Base-by-base conservation (phyloP, 2,329 filamentous ascomycete genomes). In the Claviceps spartinae region DNA sequence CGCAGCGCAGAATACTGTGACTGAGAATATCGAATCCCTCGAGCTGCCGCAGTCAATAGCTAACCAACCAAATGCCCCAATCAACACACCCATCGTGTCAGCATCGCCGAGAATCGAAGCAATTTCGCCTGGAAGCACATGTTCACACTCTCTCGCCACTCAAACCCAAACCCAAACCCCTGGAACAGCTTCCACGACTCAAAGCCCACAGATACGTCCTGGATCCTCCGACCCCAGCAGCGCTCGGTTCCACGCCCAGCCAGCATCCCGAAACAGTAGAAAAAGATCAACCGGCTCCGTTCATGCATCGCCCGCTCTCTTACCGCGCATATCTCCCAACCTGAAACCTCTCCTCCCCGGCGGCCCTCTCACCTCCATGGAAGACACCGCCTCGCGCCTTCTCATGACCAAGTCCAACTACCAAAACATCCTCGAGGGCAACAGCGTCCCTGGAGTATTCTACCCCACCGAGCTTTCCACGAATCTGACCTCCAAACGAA, bases 361-460 rank as follows among this genome's bases (percentile, higher is more conserved):
- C 26, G 66, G 67, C 0, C 62, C 71, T 4, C 75, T 75, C 3
- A 68, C 75, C 52, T 72, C 77, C 1, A 73, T 72, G 4, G 79
- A 82, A 57, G 78, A 81, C 58, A 75, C 78, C 1, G 76, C 80
- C 0, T 83, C 79, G n/a, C 77, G 88, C 30, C 77, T 97, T 45
- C 76, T 98, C 30, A 87, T 90, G 38, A 88, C 87, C 16, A 97
- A 97, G 66, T 97, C 91, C 2, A 98, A 98, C 63, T 98, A 98
- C 62, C 91, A 97, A 62, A 95, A 96, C 61, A 93, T 98, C 40
- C 71, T 98, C 11, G 93, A 97, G 65, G 93, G 93, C 48, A 97
- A 89, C 49, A 83, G 85, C 52, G 81, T 96, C 1, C 90, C 90
- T 0, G 91, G 91, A 13, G 85, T 96, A 13, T 86, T 85, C 1